Evolutionary conservation across 1,284 basidiomycete genomes (phyloP), one percentile per base, ranked within the genome.

Genomic region (Cryptococcus deneoformans): DNA sequence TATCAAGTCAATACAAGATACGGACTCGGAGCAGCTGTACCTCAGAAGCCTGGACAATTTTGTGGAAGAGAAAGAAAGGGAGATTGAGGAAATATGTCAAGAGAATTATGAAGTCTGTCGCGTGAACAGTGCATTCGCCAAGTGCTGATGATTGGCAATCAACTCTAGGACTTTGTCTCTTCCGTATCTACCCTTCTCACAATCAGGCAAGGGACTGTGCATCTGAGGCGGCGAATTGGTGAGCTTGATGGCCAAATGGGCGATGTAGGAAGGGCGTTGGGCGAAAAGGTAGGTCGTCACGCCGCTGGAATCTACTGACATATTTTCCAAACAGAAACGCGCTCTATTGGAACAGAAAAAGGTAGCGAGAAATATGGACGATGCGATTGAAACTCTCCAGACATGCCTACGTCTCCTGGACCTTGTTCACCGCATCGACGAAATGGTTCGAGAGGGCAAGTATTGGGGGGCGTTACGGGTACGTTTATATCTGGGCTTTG

Each of bases 391-490:
- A 69, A 90, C 90, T 4, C 79, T 99, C 5, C 93, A 99, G 76
- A 87, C 90, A 14, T 97, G 91, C 71, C 79, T 99, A 50, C 85
- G 92, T 49, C 87, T 99, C 5, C 80, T 99, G 54, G 96, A 99
- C 71, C 87, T 98, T 59, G 89, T 97, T n/a, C 87, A 93, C 73
- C 85, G 92, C 39, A 91, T 99, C 35, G 88, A 90, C 24, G 86
- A 91, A 69, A 90, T 99, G 86, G 90, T 99, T 66, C 84, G 85
- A 64, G 87, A 92, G 64, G 88, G 89, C 54, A 93, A 90, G 80
- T 99, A 94, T 79, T 99, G 92, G 87, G 92, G 92, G 66, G 96
- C 95, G 48, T 77, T 99, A 69, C 82, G 94, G 79, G 92, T 95
- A 73, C 75, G 90, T 88, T 66, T 53, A 20, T 12, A 9, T 29